phyloP scores from a whole-genome alignment of 1,139 yeast species.

The Yamadazyma conglobata region DNA sequence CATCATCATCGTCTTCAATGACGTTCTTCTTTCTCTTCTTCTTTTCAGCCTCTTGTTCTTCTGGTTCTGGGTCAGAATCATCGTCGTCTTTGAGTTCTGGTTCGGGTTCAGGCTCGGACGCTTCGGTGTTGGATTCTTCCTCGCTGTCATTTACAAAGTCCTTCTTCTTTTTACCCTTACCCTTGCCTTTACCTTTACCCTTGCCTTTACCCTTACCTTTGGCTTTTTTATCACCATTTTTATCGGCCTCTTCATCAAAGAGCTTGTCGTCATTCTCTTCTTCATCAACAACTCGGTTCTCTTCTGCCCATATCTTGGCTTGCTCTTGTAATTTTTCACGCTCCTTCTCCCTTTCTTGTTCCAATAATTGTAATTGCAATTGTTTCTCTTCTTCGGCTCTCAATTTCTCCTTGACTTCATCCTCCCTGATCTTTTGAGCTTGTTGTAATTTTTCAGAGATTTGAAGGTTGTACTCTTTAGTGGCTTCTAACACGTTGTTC shows the following conservation, averaged over 20 bases:
- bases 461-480: constrained; percentile 60
- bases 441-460: constrained; percentile 62
- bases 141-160: constrained; percentile 31
- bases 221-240: constrained; percentile 18
- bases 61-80: constrained; percentile 19
- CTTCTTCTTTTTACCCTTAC: constrained; percentile 19
- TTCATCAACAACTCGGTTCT: constrained; percentile 37
- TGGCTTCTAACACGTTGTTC: constrained; percentile 68
- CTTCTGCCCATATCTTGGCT: constrained; percentile 78
- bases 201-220: constrained; percentile 10
- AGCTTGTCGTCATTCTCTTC: constrained; percentile 37
- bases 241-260: constrained; percentile 26
- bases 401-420: constrained; percentile 44
- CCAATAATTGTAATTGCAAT: constrained; percentile 39
- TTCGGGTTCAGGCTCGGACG: constrained; percentile 25
- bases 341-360: constrained; percentile 60
- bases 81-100: no score
- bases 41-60: constrained; percentile 15
- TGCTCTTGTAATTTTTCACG: constrained; percentile 73
- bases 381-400: constrained; percentile 38
- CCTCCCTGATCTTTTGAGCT: constrained; percentile 66
- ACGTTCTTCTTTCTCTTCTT: constrained; percentile 21
- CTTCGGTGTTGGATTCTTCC: constrained; percentile 16
- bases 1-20: constrained; percentile 41
- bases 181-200: constrained; percentile 17